These are phyloP conservation scores for Penicillium steckii DNA, from an alignment of 495 filamentous ascomycete genomes.

Conservation along the genomic window DNA sequence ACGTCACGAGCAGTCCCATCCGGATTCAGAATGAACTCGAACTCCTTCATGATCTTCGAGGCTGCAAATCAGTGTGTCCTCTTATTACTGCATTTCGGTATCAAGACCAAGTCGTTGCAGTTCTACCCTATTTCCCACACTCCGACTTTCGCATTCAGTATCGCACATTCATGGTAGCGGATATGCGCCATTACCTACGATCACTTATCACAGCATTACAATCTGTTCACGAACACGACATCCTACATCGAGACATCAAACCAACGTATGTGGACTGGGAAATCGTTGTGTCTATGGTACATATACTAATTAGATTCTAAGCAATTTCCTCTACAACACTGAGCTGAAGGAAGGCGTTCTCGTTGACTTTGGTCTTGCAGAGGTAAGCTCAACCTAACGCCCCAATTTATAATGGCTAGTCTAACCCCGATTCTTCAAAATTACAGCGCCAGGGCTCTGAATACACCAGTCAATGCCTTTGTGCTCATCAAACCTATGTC, in stretches of 20 bases:
- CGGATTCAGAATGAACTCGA: slow-evolving; percentile 97
- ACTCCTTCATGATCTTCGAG: slow-evolving; percentile 84
- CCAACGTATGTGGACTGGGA: slow-evolving; percentile 62
- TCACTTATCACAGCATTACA: slow-evolving; percentile 83
- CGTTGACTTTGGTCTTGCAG: slow-evolving; percentile 94
- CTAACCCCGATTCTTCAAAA: slow-evolving; percentile 1
- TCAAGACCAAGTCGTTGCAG: slow-evolving; percentile 90
- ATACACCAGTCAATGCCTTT: slow-evolving; percentile 41
- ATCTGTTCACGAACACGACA: slow-evolving; percentile 76
- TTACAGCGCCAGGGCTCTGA: slow-evolving; percentile 43
- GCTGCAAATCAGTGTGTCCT: slow-evolving; percentile 82
- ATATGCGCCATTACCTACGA: slow-evolving; percentile 85
- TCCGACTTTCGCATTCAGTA: slow-evolving; percentile 96
- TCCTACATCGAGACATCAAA: slow-evolving; percentile 97
- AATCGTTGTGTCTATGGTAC: background rate
- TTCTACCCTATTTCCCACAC: slow-evolving; percentile 94
- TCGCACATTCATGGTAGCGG: slow-evolving; percentile 74
- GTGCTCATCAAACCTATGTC: slow-evolving; percentile 36
- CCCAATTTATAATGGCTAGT: no score
- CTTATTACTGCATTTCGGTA: slow-evolving; percentile 94
- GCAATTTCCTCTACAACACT: slow-evolving; percentile 94
- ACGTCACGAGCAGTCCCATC: slow-evolving; percentile 89
- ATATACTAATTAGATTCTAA: slow-evolving; percentile 8
- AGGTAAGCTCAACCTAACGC: slow-evolving; percentile 49
- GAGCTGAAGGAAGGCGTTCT: slow-evolving; percentile 78